Evolutionary conservation across 495 filamentous ascomycete genomes (phyloP), one percentile per base, ranked within the genome.

Genomic region (Bathelium albidoporum): DNA sequence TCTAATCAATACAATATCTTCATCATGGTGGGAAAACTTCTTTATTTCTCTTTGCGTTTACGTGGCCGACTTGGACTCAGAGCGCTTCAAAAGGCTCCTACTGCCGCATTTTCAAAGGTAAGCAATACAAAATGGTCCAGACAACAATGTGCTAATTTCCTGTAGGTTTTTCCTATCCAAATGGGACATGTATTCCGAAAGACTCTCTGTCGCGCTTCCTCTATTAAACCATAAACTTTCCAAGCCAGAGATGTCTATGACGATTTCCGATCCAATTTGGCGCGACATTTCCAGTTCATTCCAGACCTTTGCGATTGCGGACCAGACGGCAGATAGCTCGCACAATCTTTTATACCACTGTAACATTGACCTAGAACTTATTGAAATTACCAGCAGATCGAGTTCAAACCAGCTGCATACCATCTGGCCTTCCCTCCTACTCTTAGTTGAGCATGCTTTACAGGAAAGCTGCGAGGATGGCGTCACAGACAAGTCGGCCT

Each of bases 11-110:
- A 72, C 75, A n/a, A 77, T 93, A 63, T 83, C 83, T 5, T 81
- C 78, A 55, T 84, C 85, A 22, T 78, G 76, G 1, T 78, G 89
- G 59, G 82, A 85, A 64, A 71, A 72, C 59, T 82, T 84, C 39
- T 97, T 97, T 73, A 77, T 97, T 55, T 79, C 83, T 4, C 97
- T 96, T 70, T 97, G 89, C 72, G 85, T 16, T 86, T 89, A 34
- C 85, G 92, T 65, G 83, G 87, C 0, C 82, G 89, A 44, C 76
- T 91, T 62, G 9, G 85, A 88, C 49, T 70, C 79, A 11, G 87
- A 93, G 61, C 81, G 89, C 45, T 98, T 97, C 71, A 79, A 85
- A 49, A 82, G 82, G 59, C 78, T 96, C 12, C 76, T 95, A 12
- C 77, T 90, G 14, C 89, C 89, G 59, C 84, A 89, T 66, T 89